A percentile compares a stretch with the other conserved stretches of the same genome.
Conservation (phyloP, 257 asterid genomes). For the Echites panduratus region DNA sequence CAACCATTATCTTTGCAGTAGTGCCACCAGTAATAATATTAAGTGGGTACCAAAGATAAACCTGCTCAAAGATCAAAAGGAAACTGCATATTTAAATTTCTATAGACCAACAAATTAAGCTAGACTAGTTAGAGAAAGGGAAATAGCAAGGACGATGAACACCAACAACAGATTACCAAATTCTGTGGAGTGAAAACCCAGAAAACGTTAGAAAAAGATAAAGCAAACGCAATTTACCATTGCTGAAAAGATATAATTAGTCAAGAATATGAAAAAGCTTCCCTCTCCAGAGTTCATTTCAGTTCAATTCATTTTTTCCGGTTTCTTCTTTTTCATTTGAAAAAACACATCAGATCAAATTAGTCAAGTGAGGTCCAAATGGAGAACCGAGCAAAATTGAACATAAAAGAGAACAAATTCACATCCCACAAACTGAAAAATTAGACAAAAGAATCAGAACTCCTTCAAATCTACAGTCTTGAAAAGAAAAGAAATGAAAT, state of each 20-base stretch:
- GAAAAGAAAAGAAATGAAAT: background rate
- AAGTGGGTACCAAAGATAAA: slow-evolving; percentile 94
- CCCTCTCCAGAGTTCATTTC: no score
- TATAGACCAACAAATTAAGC: slow-evolving; percentile 1
- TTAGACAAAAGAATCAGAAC: background rate
- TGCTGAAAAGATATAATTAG: background rate
- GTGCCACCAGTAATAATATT: slow-evolving; percentile 92
- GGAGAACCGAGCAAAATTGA: background rate
- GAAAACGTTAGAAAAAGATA: background rate
- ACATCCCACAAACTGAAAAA: background rate
- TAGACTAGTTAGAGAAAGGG: background rate
- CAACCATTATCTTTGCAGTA: slow-evolving; percentile 91
- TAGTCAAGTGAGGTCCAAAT: no score
- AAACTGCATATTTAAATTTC: slow-evolving; percentile 12
- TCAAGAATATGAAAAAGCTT: background rate
- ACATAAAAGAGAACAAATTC: background rate
- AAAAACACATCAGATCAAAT: background rate
- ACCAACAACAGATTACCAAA: background rate
- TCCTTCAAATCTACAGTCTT: background rate
- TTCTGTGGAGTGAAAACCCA: background rate
- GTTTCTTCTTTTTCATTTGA: background rate
- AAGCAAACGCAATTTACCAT: background rate
- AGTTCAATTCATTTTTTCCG: no score
- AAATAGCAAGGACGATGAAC: background rate
- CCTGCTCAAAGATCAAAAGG: slow-evolving; percentile 41